These are phyloP conservation scores for Phlebiopsis gigantea DNA, from an alignment of 768 basidiomycete species.

Conservation along the genomic window DNA sequence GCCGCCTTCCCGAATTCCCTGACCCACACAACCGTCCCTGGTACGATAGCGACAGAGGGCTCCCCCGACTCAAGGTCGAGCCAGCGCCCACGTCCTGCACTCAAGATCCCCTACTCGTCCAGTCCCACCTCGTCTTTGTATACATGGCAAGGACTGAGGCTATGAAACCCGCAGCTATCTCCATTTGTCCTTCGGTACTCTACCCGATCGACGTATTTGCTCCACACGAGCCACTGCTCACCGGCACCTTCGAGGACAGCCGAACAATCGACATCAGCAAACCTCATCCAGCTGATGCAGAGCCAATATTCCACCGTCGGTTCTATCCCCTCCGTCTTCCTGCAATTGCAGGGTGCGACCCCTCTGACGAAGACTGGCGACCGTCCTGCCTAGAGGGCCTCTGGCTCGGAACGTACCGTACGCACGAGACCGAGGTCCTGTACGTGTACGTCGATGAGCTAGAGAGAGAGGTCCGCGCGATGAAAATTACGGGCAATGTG, in stretches of 20 bases:
- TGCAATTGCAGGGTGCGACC: constrained; percentile 6
- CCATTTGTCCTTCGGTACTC: constrained; percentile 9
- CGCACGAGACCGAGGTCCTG: constrained; percentile 19
- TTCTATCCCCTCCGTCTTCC: constrained; percentile 14
- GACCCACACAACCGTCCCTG: constrained; percentile 4
- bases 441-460: constrained; percentile 12
- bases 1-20: constrained; percentile 16
- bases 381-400: constrained; percentile 15
- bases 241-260: not conserved
- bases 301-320: constrained; percentile 5
- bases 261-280: constrained; percentile 2
- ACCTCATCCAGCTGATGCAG: not conserved
- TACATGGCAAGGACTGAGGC: not conserved
- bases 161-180: constrained; percentile 12
- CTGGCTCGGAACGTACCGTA: constrained; percentile 22
- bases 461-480: constrained; percentile 11
- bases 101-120: not conserved
- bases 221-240: not conserved
- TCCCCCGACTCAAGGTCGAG: constrained; percentile 10
- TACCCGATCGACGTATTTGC: not conserved
- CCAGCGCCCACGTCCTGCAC: not conserved
- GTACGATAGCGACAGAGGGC: constrained; percentile 13
- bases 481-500: constrained; percentile 19
- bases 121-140: not conserved
- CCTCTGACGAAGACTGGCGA: constrained; percentile 9